Percentiles rank a stretch among this genome's conserved stretches.
These are phyloP conservation scores for Physcomitrellopsis africana DNA, from an alignment of 225 moss, liverwort and hornwort genomes.

Conservation along the genomic window DNA sequence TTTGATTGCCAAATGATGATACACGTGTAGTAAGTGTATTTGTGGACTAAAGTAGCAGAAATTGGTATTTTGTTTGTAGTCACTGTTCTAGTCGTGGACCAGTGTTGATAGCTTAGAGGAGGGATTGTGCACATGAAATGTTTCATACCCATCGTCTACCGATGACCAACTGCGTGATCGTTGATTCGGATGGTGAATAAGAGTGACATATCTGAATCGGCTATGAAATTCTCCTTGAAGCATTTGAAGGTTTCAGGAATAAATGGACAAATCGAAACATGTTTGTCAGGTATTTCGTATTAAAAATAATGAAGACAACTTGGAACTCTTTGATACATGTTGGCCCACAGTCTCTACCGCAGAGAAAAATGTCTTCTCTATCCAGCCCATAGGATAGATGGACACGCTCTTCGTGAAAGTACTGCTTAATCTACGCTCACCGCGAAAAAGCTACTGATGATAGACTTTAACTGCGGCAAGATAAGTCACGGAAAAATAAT, in stretches of 20 bases:
- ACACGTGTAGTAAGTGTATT: too few species aligned
- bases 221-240: too few species aligned
- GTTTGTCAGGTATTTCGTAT: neutral
- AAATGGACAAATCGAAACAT: neutral
- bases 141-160: too few species aligned
- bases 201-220: too few species aligned
- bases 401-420: slow-evolving; percentile 32
- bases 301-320: neutral
- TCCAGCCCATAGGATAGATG: slow-evolving; percentile 1
- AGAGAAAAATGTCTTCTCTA: slow-evolving; percentile 17
- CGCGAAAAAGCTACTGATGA: slow-evolving; percentile 19
- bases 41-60: too few species aligned
- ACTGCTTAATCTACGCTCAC: slow-evolving; percentile 31
- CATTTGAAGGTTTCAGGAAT: neutral
- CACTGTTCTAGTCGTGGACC: too few species aligned
- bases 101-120: too few species aligned
- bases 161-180: too few species aligned
- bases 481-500: slow-evolving; percentile 11
- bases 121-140: too few species aligned
- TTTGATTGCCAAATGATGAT: too few species aligned
- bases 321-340: slow-evolving; percentile 12
- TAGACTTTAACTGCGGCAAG: slow-evolving; percentile 1
- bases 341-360: slow-evolving; percentile 18
- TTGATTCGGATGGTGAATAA: too few species aligned
- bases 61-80: too few species aligned